phyloP scores from a whole-genome alignment of 768 basidiomycete species.

The Calocera viscosa region DNA sequence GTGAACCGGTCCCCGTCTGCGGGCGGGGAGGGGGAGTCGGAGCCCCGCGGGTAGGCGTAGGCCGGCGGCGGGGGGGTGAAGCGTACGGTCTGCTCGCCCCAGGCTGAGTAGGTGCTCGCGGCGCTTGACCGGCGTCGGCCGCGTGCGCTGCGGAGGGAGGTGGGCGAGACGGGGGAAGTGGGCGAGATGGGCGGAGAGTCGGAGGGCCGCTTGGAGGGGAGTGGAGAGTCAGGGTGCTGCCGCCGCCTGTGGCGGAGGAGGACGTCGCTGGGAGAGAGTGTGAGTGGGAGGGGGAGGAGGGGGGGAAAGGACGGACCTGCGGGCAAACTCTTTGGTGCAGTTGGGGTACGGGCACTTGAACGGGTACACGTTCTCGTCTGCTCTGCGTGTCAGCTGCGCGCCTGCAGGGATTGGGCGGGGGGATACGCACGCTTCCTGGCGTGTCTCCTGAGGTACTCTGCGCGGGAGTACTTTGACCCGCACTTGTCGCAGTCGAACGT shows the following conservation, averaged over 20 bases:
- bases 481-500: conserved; percentile 8
- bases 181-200: not conserved
- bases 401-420: not conserved
- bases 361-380: conserved; percentile 6
- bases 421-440: not conserved
- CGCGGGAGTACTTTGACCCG: conserved; percentile 2
- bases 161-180: not conserved
- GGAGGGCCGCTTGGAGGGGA: not conserved
- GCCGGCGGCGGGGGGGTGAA: not conserved
- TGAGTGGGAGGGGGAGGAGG: not conserved
- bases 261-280: conserved; percentile 1
- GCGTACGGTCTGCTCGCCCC: not conserved
- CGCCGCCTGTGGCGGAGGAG: not conserved
- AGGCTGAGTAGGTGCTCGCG: not conserved
- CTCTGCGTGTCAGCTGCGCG: not conserved
- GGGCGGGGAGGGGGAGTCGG: not conserved
- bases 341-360: conserved; percentile 6
- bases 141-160: not conserved
- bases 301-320: not conserved
- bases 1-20: too few relatives aligned
- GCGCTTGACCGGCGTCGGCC: not conserved
- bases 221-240: not conserved
- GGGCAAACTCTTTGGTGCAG: not conserved
- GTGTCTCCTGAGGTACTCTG: conserved; percentile 1
- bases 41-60: not conserved